Evolutionary conservation across 495 filamentous ascomycete species (phyloP).

Genomic region (Lophium mytilinum): DNA sequence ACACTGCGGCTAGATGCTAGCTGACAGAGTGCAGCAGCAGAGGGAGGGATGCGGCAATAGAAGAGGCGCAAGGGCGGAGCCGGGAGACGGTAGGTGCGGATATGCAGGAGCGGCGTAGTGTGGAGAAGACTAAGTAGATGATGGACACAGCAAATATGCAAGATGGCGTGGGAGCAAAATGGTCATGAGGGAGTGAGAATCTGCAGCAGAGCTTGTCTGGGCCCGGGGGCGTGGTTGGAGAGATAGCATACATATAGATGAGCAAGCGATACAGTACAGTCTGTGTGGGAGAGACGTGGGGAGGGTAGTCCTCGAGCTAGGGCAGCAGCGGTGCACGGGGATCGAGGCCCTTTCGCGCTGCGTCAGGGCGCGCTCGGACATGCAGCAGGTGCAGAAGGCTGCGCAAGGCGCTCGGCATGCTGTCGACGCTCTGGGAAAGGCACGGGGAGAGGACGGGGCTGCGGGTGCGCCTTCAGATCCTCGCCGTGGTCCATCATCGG

Average conservation of each 20-base stretch:
- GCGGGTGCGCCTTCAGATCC: neutral
- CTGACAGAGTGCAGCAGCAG: slow-evolving; percentile 7
- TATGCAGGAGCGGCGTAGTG: slow-evolving; percentile 16
- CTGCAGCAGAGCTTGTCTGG: slow-evolving; percentile 16
- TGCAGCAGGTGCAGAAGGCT: slow-evolving; percentile 15
- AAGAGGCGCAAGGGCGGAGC: slow-evolving; percentile 5
- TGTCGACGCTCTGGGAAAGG: slow-evolving; percentile 13
- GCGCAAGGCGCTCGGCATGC: slow-evolving; percentile 1
- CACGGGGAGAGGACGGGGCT: neutral
- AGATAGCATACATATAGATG: slow-evolving; percentile 22
- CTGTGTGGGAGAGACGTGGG: neutral
- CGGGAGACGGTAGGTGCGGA: slow-evolving; percentile 14
- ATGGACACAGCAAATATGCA: slow-evolving; percentile 8
- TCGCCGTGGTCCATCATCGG: neutral
- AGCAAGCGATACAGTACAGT: slow-evolving; percentile 7
- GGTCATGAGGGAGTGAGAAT: slow-evolving; percentile 24
- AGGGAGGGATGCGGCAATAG: slow-evolving; percentile 6
- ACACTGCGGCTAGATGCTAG: slow-evolving; percentile 8
- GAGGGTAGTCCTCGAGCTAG: no score
- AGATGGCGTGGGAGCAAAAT: slow-evolving; percentile 20
- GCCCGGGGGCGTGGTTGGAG: slow-evolving; percentile 10
- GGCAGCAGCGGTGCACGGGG: slow-evolving; percentile 9
- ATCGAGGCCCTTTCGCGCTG: slow-evolving; percentile 17
- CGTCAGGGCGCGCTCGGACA: slow-evolving; percentile 13
- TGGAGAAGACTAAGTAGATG: slow-evolving; percentile 14